phyloP scores from a whole-genome alignment of 805 yeast genomes.

The Saturnispora bothae region DNA sequence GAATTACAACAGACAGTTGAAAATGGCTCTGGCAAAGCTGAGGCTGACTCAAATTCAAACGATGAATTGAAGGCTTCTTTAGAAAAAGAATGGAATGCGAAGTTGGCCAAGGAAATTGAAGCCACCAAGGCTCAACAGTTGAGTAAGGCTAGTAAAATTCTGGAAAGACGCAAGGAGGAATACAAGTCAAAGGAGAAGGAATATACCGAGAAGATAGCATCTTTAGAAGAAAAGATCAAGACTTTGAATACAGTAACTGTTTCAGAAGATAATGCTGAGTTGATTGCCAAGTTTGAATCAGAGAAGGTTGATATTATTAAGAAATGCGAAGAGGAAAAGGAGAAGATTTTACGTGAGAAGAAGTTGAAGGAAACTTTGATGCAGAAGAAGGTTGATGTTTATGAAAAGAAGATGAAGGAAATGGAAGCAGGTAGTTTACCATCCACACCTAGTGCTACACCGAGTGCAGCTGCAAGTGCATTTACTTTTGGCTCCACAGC shows the following conservation, averaged over 20 bases:
- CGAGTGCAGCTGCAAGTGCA: too few species aligned
- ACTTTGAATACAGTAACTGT: slow-evolving; percentile 1
- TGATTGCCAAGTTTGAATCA: slow-evolving; percentile 10
- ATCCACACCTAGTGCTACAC: too few species aligned
- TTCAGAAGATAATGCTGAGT: slow-evolving; percentile 2
- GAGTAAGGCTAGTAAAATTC: slow-evolving; percentile 28
- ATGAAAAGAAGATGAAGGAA: slow-evolving; percentile 30
- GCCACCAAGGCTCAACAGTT: slow-evolving; percentile 29
- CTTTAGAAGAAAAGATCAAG: slow-evolving; percentile 13
- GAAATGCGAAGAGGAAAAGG: slow-evolving; percentile 21
- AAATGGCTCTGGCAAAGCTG: not conserved
- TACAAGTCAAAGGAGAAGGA: slow-evolving; percentile 27
- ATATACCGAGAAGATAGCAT: slow-evolving; percentile 18
- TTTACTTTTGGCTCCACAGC: not conserved
- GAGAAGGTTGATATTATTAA: slow-evolving; percentile 16
- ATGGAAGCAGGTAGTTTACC: slow-evolving; percentile 10
- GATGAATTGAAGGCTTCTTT: slow-evolving; percentile 15
- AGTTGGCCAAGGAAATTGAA: slow-evolving; percentile 22
- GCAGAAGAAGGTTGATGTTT: slow-evolving; percentile 40
- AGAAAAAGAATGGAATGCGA: slow-evolving; percentile 24
- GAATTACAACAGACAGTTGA: slow-evolving; percentile 3
- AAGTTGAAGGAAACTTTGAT: slow-evolving; percentile 49
- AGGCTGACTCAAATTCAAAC: slow-evolving; percentile 8
- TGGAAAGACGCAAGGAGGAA: slow-evolving; percentile 27
- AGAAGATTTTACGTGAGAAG: slow-evolving; percentile 40